Evolutionary conservation across 345 rosid genomes (phyloP).

Genomic region (Salix brachista): DNA sequence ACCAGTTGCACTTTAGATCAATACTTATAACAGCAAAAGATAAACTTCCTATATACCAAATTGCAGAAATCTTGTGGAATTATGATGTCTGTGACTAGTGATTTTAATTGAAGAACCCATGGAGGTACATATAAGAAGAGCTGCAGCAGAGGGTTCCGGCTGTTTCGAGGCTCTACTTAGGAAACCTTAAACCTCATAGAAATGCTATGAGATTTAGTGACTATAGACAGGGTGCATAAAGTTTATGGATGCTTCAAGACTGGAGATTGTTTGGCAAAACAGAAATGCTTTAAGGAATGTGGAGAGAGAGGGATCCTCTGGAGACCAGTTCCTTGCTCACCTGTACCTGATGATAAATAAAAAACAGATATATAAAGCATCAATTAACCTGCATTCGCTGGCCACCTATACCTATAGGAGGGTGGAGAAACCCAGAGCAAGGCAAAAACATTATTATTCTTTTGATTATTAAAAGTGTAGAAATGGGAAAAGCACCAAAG

Average conservation of each 20-base stretch:
- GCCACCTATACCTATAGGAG: background rate
- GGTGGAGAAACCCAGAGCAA: background rate
- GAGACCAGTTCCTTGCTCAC: background rate
- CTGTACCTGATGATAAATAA: background rate
- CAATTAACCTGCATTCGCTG: background rate
- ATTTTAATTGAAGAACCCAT: background rate
- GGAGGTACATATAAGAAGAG: background rate
- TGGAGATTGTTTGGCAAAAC: background rate
- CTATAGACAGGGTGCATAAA: background rate
- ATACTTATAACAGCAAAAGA: background rate
- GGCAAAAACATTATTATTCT: background rate
- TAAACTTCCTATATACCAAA: conserved; percentile 1
- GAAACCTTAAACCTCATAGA: background rate
- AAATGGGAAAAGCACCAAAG: background rate
- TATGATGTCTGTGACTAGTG: background rate
- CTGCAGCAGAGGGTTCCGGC: background rate
- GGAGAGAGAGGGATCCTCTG: background rate
- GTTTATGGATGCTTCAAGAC: background rate
- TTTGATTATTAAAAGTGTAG: background rate
- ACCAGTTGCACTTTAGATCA: conserved; percentile 6
- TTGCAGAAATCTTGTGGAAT: background rate
- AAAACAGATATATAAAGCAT: background rate
- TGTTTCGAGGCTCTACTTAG: background rate
- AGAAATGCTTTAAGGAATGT: background rate
- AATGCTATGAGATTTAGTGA: background rate